Conservation (phyloP, 2,329 filamentous ascomycete genomes). For the Pseudocercospora macadamiae region DNA sequence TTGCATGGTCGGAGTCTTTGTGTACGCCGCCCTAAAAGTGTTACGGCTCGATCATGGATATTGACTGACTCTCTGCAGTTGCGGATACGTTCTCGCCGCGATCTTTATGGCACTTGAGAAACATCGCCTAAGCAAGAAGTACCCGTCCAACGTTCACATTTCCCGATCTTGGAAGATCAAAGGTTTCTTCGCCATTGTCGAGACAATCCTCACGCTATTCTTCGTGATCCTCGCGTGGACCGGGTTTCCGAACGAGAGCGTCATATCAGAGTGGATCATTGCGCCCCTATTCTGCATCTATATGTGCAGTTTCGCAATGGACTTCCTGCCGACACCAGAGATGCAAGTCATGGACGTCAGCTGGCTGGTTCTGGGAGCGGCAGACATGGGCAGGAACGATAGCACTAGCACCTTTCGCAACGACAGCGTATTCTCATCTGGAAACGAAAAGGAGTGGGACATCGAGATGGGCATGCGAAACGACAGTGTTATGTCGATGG, state of each 20-base stretch:
- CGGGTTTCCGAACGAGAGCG: background rate
- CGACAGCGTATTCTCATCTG: background rate
- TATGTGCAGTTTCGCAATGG: slow-evolving; percentile 7
- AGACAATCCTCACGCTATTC: background rate
- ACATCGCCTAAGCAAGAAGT: slow-evolving; percentile 3
- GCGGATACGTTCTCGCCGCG: background rate
- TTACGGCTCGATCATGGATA: background rate
- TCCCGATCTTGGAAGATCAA: slow-evolving; percentile 7
- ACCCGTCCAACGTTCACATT: background rate
- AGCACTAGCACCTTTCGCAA: background rate
- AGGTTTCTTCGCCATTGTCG: background rate
- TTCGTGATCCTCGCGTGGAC: background rate
- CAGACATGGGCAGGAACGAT: background rate
- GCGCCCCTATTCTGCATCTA: slow-evolving; percentile 2
- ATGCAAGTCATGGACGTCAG: background rate
- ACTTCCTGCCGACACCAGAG: background rate
- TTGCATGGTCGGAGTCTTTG: background rate
- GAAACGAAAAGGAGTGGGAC: background rate
- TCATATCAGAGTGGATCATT: background rate
- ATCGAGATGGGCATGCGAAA: background rate
- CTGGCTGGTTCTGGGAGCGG: background rate
- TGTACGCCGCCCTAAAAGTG: background rate
- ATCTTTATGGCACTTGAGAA: slow-evolving; percentile 5
- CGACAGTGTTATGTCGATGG: background rate
- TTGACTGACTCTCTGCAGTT: background rate